These are phyloP conservation scores for Euphorbia corollata DNA, from an alignment of 441 rosid genomes.

Conservation along the genomic window DNA sequence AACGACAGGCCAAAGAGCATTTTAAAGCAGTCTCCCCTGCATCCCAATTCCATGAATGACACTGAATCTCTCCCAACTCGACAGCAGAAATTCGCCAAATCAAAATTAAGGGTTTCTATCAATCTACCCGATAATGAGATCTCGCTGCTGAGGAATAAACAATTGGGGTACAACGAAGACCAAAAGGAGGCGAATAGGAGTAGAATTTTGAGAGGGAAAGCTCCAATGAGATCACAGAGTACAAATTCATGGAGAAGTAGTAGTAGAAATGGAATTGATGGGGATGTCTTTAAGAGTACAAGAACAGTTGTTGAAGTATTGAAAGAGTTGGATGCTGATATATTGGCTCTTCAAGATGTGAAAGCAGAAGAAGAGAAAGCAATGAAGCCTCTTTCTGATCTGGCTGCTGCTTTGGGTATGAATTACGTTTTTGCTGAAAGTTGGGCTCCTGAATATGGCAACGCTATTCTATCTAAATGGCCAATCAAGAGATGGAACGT, in stretches of 20 bases:
- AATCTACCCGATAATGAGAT: conserved; percentile 93
- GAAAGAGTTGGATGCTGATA: conserved; percentile 70
- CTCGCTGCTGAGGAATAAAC: conserved; percentile 50
- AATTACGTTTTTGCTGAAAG: conserved; percentile 85
- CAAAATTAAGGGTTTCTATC: conserved; percentile 81
- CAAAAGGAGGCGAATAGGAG: conserved; percentile 24
- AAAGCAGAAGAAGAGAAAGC: conserved; percentile 91
- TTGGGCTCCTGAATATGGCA: conserved; percentile 99
- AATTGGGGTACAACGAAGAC: conserved; percentile 47
- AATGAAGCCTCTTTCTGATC: conserved; percentile 87
- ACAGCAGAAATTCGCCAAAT: conserved; percentile 52
- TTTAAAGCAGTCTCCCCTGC: conserved; percentile 67
- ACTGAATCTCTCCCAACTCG: conserved; percentile 24
- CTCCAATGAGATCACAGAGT: conserved; percentile 32
- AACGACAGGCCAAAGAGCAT: conserved; percentile 72
- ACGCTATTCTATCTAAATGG: conserved; percentile 81
- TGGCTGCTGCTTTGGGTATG: conserved; percentile 80
- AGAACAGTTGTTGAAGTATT: conserved; percentile 66
- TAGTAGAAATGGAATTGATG: conserved; percentile 5
- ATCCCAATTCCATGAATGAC: conserved; percentile 24
- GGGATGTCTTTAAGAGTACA: conserved; percentile 30
- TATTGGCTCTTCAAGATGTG: conserved; percentile 82
- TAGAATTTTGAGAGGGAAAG: conserved; percentile 38
- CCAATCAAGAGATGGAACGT: conserved; percentile 63
- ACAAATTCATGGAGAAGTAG: conserved; percentile 23